Conservation (phyloP, 1,284 basidiomycete species). For the Trametes versicolor region DNA sequence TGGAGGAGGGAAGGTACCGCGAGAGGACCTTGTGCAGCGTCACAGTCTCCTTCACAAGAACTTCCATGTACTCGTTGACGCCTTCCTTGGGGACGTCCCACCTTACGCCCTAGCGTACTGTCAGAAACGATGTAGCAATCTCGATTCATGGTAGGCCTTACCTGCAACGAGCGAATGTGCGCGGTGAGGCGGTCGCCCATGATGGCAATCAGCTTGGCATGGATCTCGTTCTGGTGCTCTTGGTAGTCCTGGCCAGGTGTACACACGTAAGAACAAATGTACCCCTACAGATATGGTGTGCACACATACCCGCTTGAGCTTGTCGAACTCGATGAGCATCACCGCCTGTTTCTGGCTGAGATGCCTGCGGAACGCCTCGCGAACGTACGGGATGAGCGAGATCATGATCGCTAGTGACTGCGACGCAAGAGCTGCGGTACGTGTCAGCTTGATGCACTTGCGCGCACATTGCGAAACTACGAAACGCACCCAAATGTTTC, state of each 20-base stretch:
- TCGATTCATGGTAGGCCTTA: constrained; percentile 38
- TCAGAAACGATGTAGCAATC: constrained; percentile 1
- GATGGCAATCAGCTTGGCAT: constrained; percentile 96
- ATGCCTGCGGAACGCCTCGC: constrained; percentile 94
- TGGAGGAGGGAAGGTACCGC: constrained; percentile 82
- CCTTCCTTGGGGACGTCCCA: constrained; percentile 74
- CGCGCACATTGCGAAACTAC: background rate
- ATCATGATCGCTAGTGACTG: constrained; percentile 96
- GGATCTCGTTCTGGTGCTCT: constrained; percentile 99
- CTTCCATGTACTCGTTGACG: constrained; percentile 88
- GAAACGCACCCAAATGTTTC: constrained; percentile 86
- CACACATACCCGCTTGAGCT: constrained; percentile 86
- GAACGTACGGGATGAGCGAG: constrained; percentile 95
- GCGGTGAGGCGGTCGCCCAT: constrained; percentile 95
- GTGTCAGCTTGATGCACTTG: constrained; percentile 14
- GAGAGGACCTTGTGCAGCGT: constrained; percentile 97
- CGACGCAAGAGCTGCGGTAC: constrained; percentile 85
- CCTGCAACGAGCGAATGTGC: constrained; percentile 85
- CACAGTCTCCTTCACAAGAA: constrained; percentile 94
- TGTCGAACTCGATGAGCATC: constrained; percentile 98
- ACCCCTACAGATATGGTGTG: no score
- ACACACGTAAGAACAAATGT: background rate
- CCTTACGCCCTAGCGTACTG: constrained; percentile 64
- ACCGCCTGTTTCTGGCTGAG: constrained; percentile 93
- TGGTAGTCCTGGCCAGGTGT: constrained; percentile 81